Base-by-base conservation (phyloP, 2,329 filamentous ascomycete genomes). In the Penicillium sp. region DNA sequence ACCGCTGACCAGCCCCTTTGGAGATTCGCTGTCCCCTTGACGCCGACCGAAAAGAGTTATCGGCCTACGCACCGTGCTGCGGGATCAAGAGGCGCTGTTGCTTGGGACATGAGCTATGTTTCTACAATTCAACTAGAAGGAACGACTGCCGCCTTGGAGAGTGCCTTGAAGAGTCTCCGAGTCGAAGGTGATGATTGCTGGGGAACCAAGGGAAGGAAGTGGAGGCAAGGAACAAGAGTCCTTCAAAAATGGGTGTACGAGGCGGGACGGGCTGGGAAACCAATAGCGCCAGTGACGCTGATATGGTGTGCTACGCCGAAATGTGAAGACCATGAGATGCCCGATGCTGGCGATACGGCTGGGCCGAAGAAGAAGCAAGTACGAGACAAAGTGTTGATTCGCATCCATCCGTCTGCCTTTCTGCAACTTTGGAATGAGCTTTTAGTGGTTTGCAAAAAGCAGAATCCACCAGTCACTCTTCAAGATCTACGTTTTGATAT, bases 41-140 rank as follows among this genome's bases (percentile, higher is more conserved):
- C 89, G 4, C 91, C 93, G 0, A 95, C 89, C 26, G 87, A 91
- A 68, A 99, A 99, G 77, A 86, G 88, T 52, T 97, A 97, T 69
- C 81, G 94, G 51, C 85, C 90, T 47, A 94, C 90, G 0, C 91
- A 97, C 76, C 85, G 92, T 61, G 87, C 90, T 21, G 84, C 86
- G 52, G 85, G 86, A 26, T 81, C 87, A 52, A 84, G 87, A 62
- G 92, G 94, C 5, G 88, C 88, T 21, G 79, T 97, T 45, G 86
- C 86, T 1, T 97, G 93, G 91, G 94, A 99, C 73, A 90, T 85
- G 78, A 97, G 92, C 70, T 99, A 97, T 69, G 88, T 94, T 77
- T 89, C 90, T 63, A 96, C 91, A 1, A 88, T 97, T 62, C 82
- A 87, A 14, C 69, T 97, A 3, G 86, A 87, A 63, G 94, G 92